Base-by-base conservation (phyloP, 192 early-diverging fungal species). In the Coemansia sp. region DNA sequence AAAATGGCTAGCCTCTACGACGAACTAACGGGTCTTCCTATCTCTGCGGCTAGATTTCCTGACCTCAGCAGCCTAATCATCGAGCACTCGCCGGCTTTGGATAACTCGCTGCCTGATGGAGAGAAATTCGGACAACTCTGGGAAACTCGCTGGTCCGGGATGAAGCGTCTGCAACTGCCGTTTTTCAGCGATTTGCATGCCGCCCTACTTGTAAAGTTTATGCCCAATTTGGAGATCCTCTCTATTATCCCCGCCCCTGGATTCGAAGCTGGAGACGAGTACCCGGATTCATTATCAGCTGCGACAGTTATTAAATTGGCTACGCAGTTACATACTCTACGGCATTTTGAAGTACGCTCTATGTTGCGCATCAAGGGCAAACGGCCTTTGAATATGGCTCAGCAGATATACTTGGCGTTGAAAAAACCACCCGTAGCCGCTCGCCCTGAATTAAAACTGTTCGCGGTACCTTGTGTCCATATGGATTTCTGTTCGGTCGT, bases 111-210 rank as follows among this genome's bases (percentile, higher is more conserved):
- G 52, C 75, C 68, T 3, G 76, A 78, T 39, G 80, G 80, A 63
- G 80, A 83, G 39, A 78, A 78, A 64, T 83, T 83, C 20, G 80
- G 80, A 9, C 80, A 83, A 65, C 80, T 83, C 67, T 83, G 80
- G 80, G 80, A 83, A 5, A 65, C 70, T 6, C 61, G 80, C 9
- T 83, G 80, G 80, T 43, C 73, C 11, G 50, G 65, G 1, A 68
- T 83, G 66, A 83, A 78, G 60, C 75, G 80, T 7, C 70, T 83
- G 70, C 80, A 83, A 66, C 55, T 83, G 33, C 80, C 80, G 53
- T 83, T 83, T 57, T 75, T 83, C 68, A 83, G 80, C 70, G 80
- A 83, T 70, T 52, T 66, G 68, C 80, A 83, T 53, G 69, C 72
- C 8, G 72, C 80, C 16, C 64, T 83, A 6, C 64, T 83, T 18